These are phyloP conservation scores for Pneumocystis wakefieldiae DNA, from an alignment of 1,139 yeast species.

Conservation along the genomic window DNA sequence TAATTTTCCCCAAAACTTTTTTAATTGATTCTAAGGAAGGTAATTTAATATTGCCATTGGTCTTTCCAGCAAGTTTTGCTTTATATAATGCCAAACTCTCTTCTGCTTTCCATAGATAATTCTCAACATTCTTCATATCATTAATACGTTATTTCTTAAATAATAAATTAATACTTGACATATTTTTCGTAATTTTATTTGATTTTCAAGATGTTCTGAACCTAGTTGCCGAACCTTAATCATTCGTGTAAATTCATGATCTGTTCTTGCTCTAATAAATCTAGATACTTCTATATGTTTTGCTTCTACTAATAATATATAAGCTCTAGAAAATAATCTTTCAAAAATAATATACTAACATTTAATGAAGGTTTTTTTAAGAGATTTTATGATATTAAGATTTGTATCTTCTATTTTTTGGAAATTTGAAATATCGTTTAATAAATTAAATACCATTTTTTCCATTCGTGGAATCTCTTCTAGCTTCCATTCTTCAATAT, in stretches of 20 bases:
- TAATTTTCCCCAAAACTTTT: slow-evolving; percentile 5
- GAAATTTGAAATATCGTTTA: background rate
- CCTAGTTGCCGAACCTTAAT: slow-evolving; percentile 6
- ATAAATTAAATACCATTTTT: background rate
- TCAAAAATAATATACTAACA: background rate
- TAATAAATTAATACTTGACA: background rate
- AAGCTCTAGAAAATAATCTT: background rate
- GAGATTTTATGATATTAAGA: background rate
- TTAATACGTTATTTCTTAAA: background rate
- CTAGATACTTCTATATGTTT: slow-evolving; percentile 7
- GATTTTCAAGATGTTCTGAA: slow-evolving; percentile 10
- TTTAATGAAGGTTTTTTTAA: background rate
- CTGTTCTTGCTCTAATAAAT: slow-evolving; percentile 9
- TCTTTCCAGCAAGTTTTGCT: slow-evolving; percentile 3
- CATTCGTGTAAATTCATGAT: slow-evolving; percentile 1
- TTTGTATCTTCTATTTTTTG: background rate
- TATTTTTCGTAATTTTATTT: slow-evolving; percentile 4
- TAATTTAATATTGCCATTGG: background rate
- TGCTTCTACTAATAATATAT: slow-evolving; percentile 7
- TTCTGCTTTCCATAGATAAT: slow-evolving; percentile 5
- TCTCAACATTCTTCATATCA: slow-evolving; percentile 2
- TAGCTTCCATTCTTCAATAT: background rate
- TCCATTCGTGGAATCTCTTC: background rate
- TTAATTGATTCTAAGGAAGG: slow-evolving; percentile 8
- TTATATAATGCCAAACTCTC: slow-evolving; percentile 5